Conservation (phyloP, 2,329 filamentous ascomycete genomes). For the Pseudogymnoascus sp. region DNA sequence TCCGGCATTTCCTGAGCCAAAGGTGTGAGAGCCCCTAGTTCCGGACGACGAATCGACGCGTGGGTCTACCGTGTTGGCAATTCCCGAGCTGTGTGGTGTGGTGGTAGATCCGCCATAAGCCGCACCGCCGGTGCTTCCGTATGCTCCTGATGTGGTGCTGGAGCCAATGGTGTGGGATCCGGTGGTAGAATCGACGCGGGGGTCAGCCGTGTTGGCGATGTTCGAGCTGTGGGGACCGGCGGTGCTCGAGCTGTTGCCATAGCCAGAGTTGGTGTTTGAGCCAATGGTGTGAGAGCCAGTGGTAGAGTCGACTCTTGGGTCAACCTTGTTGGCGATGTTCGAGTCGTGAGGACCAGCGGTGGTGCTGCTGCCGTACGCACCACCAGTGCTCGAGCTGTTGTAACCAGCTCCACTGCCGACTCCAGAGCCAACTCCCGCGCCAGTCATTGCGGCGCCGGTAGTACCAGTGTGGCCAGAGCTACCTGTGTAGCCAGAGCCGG, state of each 20-base stretch:
- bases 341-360: conserved; percentile 41
- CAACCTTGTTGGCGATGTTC: conserved; percentile 43
- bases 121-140: background rate
- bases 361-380: conserved; percentile 22
- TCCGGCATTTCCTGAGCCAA: background rate
- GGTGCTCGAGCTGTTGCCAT: conserved; percentile 27
- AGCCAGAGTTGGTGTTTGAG: background rate
- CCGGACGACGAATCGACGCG: conserved; percentile 37
- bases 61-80: conserved; percentile 42
- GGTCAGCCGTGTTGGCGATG: conserved; percentile 44
- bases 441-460: conserved; percentile 12
- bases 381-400: conserved; percentile 14
- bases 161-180: conserved; percentile 10
- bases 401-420: conserved; percentile 25
- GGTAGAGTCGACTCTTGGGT: conserved; percentile 44
- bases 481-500: background rate
- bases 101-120: background rate
- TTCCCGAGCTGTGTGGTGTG: conserved; percentile 18
- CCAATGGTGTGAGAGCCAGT: conserved; percentile 10
- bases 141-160: background rate
- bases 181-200: conserved; percentile 40
- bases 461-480: conserved; percentile 2
- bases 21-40: conserved; percentile 32
- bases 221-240: conserved; percentile 41
- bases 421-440: conserved; percentile 40